phyloP scores from a whole-genome alignment of 306 rosid species.

The Luffa acutangula region DNA sequence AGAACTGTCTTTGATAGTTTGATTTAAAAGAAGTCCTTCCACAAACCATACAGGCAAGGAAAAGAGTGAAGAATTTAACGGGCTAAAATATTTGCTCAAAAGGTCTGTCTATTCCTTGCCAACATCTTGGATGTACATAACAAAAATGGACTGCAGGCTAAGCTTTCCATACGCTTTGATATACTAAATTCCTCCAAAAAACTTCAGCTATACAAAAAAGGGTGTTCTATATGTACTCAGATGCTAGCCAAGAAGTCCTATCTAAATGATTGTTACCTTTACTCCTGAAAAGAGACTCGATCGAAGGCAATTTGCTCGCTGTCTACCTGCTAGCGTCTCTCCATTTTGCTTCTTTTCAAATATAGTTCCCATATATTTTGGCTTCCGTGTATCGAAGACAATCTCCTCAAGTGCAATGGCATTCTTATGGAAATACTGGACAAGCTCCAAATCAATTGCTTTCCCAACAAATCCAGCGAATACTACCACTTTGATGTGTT shows the following conservation, averaged over 20 bases:
- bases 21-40: too few species aligned
- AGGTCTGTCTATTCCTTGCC: neutral
- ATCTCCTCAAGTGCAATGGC: slow-evolving; percentile 5
- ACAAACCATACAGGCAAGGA: too few species aligned
- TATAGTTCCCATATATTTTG: neutral
- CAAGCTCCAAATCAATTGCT: slow-evolving; percentile 1
- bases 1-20: too few species aligned
- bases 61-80: too few species aligned
- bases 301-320: neutral
- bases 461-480: slow-evolving; percentile 1
- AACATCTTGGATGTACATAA: neutral
- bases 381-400: neutral
- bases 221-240: neutral
- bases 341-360: neutral
- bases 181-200: neutral
- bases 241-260: neutral
- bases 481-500: neutral
- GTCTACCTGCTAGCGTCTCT: neutral
- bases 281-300: neutral
- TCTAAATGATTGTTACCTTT: neutral
- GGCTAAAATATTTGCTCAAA: neutral
- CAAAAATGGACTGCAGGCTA: neutral
- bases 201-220: neutral
- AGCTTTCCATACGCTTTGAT: neutral
- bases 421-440: neutral